Evolutionary conservation across 495 filamentous ascomycete species (phyloP).

Genomic region (Lophiotrema nucula): DNA sequence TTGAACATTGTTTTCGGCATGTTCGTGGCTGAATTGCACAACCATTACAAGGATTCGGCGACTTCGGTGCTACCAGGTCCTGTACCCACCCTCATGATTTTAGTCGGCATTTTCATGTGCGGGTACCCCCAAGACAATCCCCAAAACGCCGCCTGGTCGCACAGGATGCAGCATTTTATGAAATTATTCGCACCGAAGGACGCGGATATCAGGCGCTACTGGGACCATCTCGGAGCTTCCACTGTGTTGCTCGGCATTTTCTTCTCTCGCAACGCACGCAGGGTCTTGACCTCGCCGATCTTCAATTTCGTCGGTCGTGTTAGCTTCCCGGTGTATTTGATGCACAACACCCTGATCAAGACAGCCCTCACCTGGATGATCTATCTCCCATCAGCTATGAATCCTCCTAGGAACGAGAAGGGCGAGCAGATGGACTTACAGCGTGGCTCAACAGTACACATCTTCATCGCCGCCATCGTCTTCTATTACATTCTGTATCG

Average conservation of each 20-base stretch:
- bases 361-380: slow-evolving; percentile 36
- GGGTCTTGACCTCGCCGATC: slow-evolving; percentile 30
- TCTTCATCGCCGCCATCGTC: slow-evolving; percentile 27
- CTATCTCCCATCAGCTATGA: slow-evolving; percentile 33
- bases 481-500: slow-evolving; percentile 37
- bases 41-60: slow-evolving; percentile 30
- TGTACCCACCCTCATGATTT: slow-evolving; percentile 29
- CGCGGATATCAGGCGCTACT: slow-evolving; percentile 35
- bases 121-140: slow-evolving; percentile 33
- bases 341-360: slow-evolving; percentile 38
- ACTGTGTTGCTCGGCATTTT: slow-evolving; percentile 34
- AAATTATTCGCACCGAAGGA: slow-evolving; percentile 15
- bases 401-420: slow-evolving; percentile 31
- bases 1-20: slow-evolving; percentile 35
- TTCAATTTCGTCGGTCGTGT: slow-evolving; percentile 39
- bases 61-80: slow-evolving; percentile 29
- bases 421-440: slow-evolving; percentile 36
- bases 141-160: slow-evolving; percentile 28
- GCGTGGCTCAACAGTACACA: slow-evolving; percentile 28
- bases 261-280: slow-evolving; percentile 32
- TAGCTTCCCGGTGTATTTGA: slow-evolving; percentile 37
- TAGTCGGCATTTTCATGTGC: slow-evolving; percentile 33
- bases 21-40: slow-evolving; percentile 36
- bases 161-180: slow-evolving; percentile 31
- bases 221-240: slow-evolving; percentile 33